A percentile compares a stretch with the other conserved stretches of the same genome.
Conservation (phyloP, 345 rosid species). For the Chamaenerion angustifolium region DNA sequence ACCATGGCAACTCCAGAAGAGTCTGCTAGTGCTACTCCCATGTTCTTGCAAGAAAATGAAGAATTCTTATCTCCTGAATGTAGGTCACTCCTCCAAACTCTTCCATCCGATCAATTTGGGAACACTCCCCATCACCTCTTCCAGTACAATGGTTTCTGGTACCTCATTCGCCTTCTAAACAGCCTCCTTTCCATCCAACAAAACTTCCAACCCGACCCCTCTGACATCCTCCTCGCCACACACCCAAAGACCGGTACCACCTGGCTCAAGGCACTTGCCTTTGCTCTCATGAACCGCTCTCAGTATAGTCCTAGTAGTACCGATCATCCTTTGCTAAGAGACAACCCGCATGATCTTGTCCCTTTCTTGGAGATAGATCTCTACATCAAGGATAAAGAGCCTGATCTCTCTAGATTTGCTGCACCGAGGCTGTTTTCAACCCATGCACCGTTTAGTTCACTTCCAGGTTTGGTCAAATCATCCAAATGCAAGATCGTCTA, state of each 20-base stretch:
- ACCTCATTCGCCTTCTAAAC: not conserved
- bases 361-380: constrained; percentile 1
- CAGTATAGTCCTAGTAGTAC: not conserved
- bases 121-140: too few relatives aligned
- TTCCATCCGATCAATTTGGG: not conserved
- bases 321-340: constrained; percentile 1
- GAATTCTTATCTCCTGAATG: not conserved
- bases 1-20: not conserved
- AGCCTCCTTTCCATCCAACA: not conserved
- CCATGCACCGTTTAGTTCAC: constrained; percentile 3
- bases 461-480: constrained; percentile 5
- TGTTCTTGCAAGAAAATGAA: not conserved
- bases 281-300: constrained; percentile 3
- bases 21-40: not conserved
- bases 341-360: constrained; percentile 10
- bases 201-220: not conserved
- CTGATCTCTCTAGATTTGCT: not conserved
- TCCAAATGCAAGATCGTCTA: constrained; percentile 10
- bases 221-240: constrained; percentile 7
- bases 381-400: not conserved
- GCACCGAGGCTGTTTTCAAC: constrained; percentile 8
- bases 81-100: constrained; percentile 4
- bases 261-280: constrained; percentile 6
- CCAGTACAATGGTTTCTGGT: constrained; percentile 9
- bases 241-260: constrained; percentile 10